Evolutionary conservation across 1,139 yeast species (phyloP).

Genomic region (Taphrina sp.): DNA sequence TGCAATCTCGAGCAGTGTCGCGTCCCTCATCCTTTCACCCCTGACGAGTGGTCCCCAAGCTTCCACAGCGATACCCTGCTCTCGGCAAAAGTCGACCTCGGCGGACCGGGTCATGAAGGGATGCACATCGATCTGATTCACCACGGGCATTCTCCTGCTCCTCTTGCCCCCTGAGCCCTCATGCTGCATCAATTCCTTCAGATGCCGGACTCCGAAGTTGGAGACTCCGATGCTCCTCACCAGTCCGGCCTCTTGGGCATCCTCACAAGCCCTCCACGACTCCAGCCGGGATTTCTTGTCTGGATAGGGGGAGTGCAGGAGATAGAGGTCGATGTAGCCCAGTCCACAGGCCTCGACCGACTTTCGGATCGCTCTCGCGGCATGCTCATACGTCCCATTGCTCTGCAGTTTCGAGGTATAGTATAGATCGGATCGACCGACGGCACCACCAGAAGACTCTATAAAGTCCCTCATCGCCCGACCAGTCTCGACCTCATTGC

Average conservation of each 20-base stretch:
- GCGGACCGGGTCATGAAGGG: conserved; percentile 52
- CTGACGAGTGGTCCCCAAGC: conserved; percentile 65
- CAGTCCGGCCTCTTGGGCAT: conserved; percentile 45
- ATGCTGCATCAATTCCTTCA: conserved; percentile 46
- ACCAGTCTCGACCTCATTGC: conserved; percentile 55
- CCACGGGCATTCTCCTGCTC: conserved; percentile 52
- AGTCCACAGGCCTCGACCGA: conserved; percentile 54
- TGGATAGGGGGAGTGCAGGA: conserved; percentile 47
- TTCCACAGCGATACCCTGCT: conserved; percentile 54
- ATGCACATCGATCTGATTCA: conserved; percentile 56
- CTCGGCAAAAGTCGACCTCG: conserved; percentile 54
- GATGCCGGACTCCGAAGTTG: conserved; percentile 48
- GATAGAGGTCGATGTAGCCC: conserved; percentile 51
- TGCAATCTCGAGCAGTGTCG: conserved; percentile 44
- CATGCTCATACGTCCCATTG: conserved; percentile 49
- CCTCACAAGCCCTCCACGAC: conserved; percentile 52
- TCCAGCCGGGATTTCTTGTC: conserved; percentile 43
- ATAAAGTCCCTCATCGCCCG: conserved; percentile 55
- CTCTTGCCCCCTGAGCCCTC: conserved; percentile 43
- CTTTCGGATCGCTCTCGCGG: conserved; percentile 55
- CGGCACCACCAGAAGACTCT: conserved; percentile 45
- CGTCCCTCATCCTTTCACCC: conserved; percentile 57
- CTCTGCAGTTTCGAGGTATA: conserved; percentile 63
- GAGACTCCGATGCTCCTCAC: conserved; percentile 50
- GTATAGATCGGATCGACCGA: conserved; percentile 59